Evolutionary conservation across 2,329 filamentous ascomycete genomes (phyloP).

Genomic region (Madurella mycetomatis): DNA sequence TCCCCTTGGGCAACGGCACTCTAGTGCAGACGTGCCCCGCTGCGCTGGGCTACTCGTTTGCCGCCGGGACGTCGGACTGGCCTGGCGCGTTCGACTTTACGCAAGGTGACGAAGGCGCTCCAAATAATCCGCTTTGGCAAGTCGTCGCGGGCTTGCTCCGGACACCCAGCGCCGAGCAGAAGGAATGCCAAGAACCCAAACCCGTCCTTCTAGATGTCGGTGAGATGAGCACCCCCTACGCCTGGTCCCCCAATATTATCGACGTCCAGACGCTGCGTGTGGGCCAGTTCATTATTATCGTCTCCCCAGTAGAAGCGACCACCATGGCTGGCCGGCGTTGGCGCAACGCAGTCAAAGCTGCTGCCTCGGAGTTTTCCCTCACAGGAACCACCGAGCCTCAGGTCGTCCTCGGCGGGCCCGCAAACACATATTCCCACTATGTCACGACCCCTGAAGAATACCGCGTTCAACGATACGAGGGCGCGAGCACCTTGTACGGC

Average conservation of each 20-base stretch:
- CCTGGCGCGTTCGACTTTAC: slow-evolving; percentile 88
- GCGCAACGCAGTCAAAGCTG: slow-evolving; percentile 62
- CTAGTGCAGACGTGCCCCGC: slow-evolving; percentile 73
- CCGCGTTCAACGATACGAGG: slow-evolving; percentile 80
- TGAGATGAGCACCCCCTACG: slow-evolving; percentile 67
- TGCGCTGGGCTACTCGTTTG: slow-evolving; percentile 83
- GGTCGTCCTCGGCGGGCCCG: slow-evolving; percentile 79
- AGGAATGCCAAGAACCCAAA: slow-evolving; percentile 73
- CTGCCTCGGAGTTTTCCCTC: slow-evolving; percentile 41
- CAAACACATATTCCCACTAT: slow-evolving; percentile 71
- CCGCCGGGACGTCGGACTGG: slow-evolving; percentile 83
- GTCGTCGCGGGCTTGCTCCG: slow-evolving; percentile 67
- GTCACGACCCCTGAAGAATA: slow-evolving; percentile 44
- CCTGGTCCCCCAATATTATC: slow-evolving; percentile 84
- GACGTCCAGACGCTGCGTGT: slow-evolving; percentile 80
- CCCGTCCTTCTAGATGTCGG: slow-evolving; percentile 84
- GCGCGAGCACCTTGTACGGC: slow-evolving; percentile 82
- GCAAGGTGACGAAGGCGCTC: slow-evolving; percentile 68
- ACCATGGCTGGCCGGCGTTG: slow-evolving; percentile 89
- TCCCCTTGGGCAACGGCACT: slow-evolving; percentile 67
- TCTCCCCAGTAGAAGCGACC: slow-evolving; percentile 82
- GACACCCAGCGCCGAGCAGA: slow-evolving; percentile 63
- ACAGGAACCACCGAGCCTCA: slow-evolving; percentile 48
- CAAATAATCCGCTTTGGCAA: slow-evolving; percentile 75
- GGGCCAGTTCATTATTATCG: slow-evolving; percentile 77